Evolutionary conservation across 805 yeast genomes (phyloP).

Genomic region (Lachancea cidri): DNA sequence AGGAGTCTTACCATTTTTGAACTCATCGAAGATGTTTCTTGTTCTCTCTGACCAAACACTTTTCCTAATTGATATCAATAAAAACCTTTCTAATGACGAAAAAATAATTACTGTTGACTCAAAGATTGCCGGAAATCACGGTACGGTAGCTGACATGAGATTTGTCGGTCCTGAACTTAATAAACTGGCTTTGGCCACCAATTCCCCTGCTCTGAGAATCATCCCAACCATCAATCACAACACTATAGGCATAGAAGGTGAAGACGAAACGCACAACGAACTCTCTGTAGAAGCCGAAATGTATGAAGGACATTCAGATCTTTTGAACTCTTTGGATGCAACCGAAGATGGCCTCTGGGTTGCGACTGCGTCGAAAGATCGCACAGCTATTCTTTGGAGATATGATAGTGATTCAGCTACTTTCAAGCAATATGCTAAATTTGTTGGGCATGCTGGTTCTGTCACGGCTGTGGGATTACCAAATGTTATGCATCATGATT

Average conservation of each 20-base stretch:
- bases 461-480: constrained; percentile 81
- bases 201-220: constrained; percentile 81
- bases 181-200: constrained; percentile 81
- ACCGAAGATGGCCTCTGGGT: constrained; percentile 83
- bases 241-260: constrained; percentile 7
- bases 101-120: constrained; percentile 41
- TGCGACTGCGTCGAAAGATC: constrained; percentile 88
- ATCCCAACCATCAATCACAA: constrained; percentile 37
- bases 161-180: constrained; percentile 59
- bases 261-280: constrained; percentile 5
- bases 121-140: constrained; percentile 87
- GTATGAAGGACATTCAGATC: constrained; percentile 78
- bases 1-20: constrained; percentile 45
- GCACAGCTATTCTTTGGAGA: constrained; percentile 79
- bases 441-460: constrained; percentile 82
- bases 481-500: constrained; percentile 37
- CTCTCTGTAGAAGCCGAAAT: constrained; percentile 54
- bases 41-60: constrained; percentile 85
- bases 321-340: constrained; percentile 74
- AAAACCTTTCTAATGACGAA: constrained; percentile 28
- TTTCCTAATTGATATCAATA: constrained; percentile 39
- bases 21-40: constrained; percentile 38
- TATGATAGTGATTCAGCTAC: constrained; percentile 42
- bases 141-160: constrained; percentile 86
- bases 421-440: constrained; percentile 49